Evolutionary conservation across 192 early-diverging fungal species (phyloP), one percentile per base, ranked within the genome.

Genomic region (Entophlyctis luteolus): DNA sequence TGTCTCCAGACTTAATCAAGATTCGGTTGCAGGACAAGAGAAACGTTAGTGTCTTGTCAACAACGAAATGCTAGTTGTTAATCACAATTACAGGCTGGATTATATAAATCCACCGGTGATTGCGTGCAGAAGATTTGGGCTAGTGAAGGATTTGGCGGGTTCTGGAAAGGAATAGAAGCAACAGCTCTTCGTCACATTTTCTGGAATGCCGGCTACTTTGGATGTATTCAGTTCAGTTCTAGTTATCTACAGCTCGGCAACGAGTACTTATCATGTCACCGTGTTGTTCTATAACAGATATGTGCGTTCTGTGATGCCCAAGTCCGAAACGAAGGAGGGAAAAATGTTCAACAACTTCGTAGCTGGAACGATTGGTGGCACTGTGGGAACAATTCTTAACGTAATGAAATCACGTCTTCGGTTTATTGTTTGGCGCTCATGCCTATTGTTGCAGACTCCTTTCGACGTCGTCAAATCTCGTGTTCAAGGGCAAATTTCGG

Each of bases 171-270:
- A 12, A 75, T 96, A 45, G 95, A 98, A 74, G 89, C 94, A 28
- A 98, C 95, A 4, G 74, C 96, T 38, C 92, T 91, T 89, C 85
- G 95, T 48, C 95, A 98, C 70, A 93, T 90, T 36, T 72, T 88
- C 57, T 98, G 95, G 95, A 98, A 98, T 77, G 93, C 92, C 72
- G 95, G 93, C 53, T 96, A 94, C 85, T 96, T 96, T 86, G 92
- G 92, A 54, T 65, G 67, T 65, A 82, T 82, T 59, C 55, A 71
- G 65, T 71, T 62, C 34, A 47, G 56, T 68, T 27, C 20, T 22
- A 8, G 12, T 37, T 49, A 18, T 28, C 56, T 18, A 31, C 8
- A 31, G 14, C 22, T 45, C 45, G 3, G 12, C 23, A 29, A 18
- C 28, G 22, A 48, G n/a, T n/a, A n/a, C n/a, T 28, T 12, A 28